Conservation (phyloP, 768 basidiomycete genomes). For the Leccinum rimulosum region DNA sequence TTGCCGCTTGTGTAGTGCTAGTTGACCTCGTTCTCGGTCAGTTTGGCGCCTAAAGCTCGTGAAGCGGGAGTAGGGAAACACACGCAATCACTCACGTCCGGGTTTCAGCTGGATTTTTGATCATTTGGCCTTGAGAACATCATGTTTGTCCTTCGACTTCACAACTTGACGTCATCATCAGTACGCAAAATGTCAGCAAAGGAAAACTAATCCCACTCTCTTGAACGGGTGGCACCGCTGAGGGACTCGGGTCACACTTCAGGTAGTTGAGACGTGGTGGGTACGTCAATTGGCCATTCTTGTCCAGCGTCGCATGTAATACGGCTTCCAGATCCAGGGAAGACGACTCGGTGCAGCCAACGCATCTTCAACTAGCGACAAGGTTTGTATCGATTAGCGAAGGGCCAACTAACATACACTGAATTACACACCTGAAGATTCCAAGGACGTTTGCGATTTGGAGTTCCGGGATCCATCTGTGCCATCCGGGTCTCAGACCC, state of each 20-base stretch:
- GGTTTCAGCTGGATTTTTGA: constrained; percentile 1
- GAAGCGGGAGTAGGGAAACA: background rate
- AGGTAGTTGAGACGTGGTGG: background rate
- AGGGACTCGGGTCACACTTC: constrained; percentile 7
- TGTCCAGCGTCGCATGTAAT: constrained; percentile 1
- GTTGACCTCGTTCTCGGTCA: background rate
- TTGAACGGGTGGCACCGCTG: background rate
- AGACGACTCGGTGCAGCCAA: constrained; percentile 8
- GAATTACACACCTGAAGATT: constrained; percentile 4
- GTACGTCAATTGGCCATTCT: constrained; percentile 4
- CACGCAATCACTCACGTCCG: constrained; percentile 6
- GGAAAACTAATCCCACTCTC: background rate
- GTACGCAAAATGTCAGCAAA: background rate
- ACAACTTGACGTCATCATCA: background rate
- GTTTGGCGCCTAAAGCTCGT: background rate
- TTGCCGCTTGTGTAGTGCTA: background rate
- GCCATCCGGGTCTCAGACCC: constrained; percentile 16
- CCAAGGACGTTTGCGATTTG: background rate
- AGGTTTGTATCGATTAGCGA: constrained; percentile 7
- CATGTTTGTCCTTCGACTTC: constrained; percentile 1
- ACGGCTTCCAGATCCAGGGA: constrained; percentile 16
- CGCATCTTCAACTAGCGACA: background rate
- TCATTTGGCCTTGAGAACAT: background rate
- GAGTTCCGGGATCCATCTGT: background rate
- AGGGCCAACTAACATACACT: background rate